Evolutionary conservation across 345 rosid genomes (phyloP).

Genomic region (Syzygium oleosum): DNA sequence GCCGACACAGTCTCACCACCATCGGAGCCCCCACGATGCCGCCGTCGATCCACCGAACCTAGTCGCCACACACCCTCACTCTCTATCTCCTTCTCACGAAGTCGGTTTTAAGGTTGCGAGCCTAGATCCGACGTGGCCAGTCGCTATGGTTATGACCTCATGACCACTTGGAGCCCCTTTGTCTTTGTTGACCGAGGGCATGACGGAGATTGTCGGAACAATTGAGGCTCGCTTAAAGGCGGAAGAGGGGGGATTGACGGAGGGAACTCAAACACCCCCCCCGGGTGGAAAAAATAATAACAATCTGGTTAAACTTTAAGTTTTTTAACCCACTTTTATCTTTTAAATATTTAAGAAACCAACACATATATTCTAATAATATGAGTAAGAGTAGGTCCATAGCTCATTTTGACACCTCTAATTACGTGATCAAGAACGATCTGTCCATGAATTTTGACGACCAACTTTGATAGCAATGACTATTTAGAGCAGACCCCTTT

Average conservation of each 20-base stretch:
- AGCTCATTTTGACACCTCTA: too few species aligned
- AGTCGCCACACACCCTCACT: not conserved
- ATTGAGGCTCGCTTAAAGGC: not conserved
- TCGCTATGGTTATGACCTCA: not conserved
- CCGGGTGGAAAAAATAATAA: too few species aligned
- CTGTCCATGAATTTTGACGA: not conserved
- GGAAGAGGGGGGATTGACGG: too few species aligned
- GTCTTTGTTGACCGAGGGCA: not conserved
- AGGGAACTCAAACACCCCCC: too few species aligned
- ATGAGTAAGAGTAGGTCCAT: too few species aligned
- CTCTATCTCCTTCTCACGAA: not conserved
- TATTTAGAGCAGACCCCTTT: not conserved
- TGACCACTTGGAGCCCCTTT: not conserved
- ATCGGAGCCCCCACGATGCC: not conserved
- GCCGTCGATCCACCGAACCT: not conserved
- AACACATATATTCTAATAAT: too few species aligned
- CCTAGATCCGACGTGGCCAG: not conserved
- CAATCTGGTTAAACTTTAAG: not conserved
- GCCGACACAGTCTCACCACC: not conserved
- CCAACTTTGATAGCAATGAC: rapidly evolving
- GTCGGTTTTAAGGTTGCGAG: not conserved
- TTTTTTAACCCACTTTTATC: not conserved
- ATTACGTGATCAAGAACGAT: too few species aligned
- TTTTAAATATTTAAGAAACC: not conserved
- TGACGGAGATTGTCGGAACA: rapidly evolving